Conservation (phyloP, 2,329 filamentous ascomycete genomes). For the Metarhizium album region DNA sequence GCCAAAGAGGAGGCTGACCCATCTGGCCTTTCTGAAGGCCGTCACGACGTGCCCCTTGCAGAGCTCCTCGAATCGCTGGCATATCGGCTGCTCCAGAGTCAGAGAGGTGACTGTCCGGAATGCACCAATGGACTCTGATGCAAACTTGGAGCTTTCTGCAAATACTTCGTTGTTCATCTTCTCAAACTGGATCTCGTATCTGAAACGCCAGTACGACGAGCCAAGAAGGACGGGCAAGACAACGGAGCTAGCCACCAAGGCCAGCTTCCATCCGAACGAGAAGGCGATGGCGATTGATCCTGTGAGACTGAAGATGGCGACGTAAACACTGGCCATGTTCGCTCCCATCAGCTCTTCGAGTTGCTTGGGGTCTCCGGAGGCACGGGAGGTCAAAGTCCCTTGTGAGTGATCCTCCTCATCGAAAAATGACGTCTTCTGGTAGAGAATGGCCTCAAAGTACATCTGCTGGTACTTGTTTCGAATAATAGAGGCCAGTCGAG, state of each 20-base stretch:
- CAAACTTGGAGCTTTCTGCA: conserved; percentile 61
- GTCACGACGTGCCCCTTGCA: conserved; percentile 46
- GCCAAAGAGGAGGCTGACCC: conserved; percentile 54
- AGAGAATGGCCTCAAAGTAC: conserved; percentile 50
- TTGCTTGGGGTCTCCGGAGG: conserved; percentile 46
- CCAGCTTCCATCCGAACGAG: conserved; percentile 66
- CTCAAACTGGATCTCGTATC: conserved; percentile 56
- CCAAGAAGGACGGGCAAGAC: conserved; percentile 39
- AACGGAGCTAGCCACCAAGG: conserved; percentile 54
- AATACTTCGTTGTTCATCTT: conserved; percentile 59
- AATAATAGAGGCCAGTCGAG: conserved; percentile 34
- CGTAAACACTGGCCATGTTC: conserved; percentile 52
- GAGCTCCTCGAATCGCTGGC: conserved; percentile 47
- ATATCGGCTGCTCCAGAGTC: conserved; percentile 57
- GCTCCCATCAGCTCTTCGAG: conserved; percentile 52
- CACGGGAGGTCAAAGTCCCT: conserved; percentile 46
- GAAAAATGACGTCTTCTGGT: conserved; percentile 49
- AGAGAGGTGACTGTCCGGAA: conserved; percentile 63
- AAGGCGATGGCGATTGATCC: conserved; percentile 59
- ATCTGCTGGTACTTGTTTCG: conserved; percentile 46
- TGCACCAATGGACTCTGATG: conserved; percentile 61
- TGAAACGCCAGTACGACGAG: conserved; percentile 40
- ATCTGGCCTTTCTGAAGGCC: conserved; percentile 51
- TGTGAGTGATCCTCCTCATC: conserved; percentile 49
- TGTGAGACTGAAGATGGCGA: conserved; percentile 53